Base-by-base conservation (phyloP, 75 land plant genomes). In the Isoetes taiwanensis region DNA sequence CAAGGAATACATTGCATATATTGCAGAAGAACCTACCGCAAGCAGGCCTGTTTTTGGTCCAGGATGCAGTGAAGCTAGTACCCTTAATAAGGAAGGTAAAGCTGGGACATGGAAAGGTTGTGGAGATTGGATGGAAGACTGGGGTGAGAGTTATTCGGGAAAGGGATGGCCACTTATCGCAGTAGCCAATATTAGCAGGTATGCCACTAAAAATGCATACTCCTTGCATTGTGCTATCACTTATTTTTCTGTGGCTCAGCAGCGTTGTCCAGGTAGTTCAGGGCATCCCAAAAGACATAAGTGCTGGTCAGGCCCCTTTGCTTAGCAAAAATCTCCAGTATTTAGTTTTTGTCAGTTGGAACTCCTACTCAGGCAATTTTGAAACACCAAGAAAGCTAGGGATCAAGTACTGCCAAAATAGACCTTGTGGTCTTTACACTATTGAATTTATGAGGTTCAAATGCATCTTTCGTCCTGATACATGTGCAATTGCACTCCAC, bases 271-370 rank as follows among this genome's bases (percentile, higher is more conserved):
- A 72, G 39, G 59, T 58, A 67, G 85, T 88, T 14, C 63, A 77
- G 58, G 86, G 85, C 21, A 73, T 88, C 27, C 52, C 72, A 17
- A 59, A 70, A 28, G 64, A 76, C 56, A 52, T 93, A 34, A 88
- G 86, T 57, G 78, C 72, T 24, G 96, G 98, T 0, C 98, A 93
- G 74, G 98, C n/a, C n/a, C n/a, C n/a, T n/a, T n/a, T n/a, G n/a
- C n/a, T n/a, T n/a, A n/a, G n/a, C n/a, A n/a, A n/a, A n/a, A n/a
- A n/a, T n/a, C n/a, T n/a, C n/a, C n/a, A n/a, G n/a, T n/a, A n/a
- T n/a, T n/a, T n/a, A n/a, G n/a, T n/a, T n/a, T n/a, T n/a, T n/a
- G n/a, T n/a, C n/a, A n/a, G n/a, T n/a, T n/a, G n/a, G n/a, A n/a
- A n/a, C n/a, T n/a, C n/a, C n/a, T n/a, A n/a, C n/a, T n/a, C n/a